These are phyloP conservation scores for Russula abietina DNA, from an alignment of 768 basidiomycete genomes.

Conservation along the genomic window DNA sequence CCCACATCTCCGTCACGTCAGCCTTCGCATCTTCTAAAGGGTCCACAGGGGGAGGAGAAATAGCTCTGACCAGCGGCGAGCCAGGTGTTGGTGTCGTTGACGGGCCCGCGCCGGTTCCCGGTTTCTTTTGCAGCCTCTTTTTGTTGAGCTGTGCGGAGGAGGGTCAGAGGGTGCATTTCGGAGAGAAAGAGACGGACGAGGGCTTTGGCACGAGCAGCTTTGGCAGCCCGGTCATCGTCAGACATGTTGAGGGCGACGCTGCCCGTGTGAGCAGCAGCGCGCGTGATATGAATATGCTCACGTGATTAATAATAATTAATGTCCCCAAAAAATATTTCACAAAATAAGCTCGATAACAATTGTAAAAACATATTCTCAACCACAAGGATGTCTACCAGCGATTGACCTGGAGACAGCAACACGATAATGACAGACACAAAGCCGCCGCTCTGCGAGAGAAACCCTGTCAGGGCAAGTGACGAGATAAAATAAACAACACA, in stretches of 20 bases:
- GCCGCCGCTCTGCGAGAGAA: conserved; percentile 38
- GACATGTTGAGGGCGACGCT: conserved; percentile 30
- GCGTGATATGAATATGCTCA: neutral
- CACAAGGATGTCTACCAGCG: conserved; percentile 28
- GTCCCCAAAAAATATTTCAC: neutral
- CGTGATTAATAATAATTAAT: conserved; percentile 7
- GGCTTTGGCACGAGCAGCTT: conserved; percentile 78
- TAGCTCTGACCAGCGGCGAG: conserved; percentile 33
- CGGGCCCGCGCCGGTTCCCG: conserved; percentile 28
- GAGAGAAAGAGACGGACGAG: conserved; percentile 45
- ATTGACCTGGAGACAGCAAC: conserved; percentile 25
- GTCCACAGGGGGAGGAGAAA: conserved; percentile 30
- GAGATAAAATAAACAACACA: conserved; percentile 49
- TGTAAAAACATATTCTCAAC: conserved; percentile 27
- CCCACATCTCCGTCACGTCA: conserved; percentile 62
- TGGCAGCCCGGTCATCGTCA: conserved; percentile 74
- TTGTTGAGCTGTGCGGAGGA: conserved; percentile 62
- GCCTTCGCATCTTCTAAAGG: conserved; percentile 37
- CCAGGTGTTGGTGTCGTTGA: conserved; percentile 39
- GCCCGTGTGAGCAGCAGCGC: neutral
- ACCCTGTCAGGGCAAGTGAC: conserved; percentile 31
- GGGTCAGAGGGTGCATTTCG: neutral
- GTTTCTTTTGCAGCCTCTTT: conserved; percentile 69
- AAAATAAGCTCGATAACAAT: conserved; percentile 26
- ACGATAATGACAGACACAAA: conserved; percentile 58